Base-by-base conservation (phyloP, 2,329 filamentous ascomycete genomes). In the Neocucurbitaria cava region DNA sequence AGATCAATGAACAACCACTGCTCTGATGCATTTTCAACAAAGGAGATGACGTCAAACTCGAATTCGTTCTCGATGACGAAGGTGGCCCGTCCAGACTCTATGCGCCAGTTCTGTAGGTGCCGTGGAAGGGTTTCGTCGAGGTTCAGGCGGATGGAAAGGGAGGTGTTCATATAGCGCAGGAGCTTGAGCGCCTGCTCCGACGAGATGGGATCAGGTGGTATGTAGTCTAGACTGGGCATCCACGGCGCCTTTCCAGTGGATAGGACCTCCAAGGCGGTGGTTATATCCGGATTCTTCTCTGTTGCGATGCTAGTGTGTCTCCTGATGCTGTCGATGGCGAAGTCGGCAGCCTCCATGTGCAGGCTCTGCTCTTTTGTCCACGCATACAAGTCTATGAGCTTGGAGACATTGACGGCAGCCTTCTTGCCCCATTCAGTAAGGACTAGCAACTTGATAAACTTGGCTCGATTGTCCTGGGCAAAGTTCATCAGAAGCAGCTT, bases 1-100 rank as follows among this genome's bases (percentile, higher is more conserved):
- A 98, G 87, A 73, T 98, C 93, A 58, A 98, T 90, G 71, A 98
- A 96, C 82, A 90, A 97, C 71, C 96, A 96, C 66, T 96, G 93
- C 49, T 90, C 89, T 28, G 87, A 82, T 17, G 88, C 85, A 61
- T 95, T 89, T 70, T 98, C 93, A 64, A 93, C 89, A 17, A 90
- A 91, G 59, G 98, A 90, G 1, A 92, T 93, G 46, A 99, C 83
- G 71, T 98, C 95, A 18, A 98, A 86, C 73, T 98, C 94, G 66
- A 97, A 97, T 73, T 98, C 94, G 48, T 86, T 85, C 2, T 85
- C 79, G 1, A 98, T 90, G 42, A 81, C 85, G 74, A 99, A 99
- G 0, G 92, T 98, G 6, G 90, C 94, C 44, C 94, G 87, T n/a
- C 96, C 95, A 46, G 91, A 90, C 47, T 85, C 84, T 56, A 99